Evolutionary conservation across 1,139 yeast genomes (phyloP).

Genomic region (Hyphopichia fennica): DNA sequence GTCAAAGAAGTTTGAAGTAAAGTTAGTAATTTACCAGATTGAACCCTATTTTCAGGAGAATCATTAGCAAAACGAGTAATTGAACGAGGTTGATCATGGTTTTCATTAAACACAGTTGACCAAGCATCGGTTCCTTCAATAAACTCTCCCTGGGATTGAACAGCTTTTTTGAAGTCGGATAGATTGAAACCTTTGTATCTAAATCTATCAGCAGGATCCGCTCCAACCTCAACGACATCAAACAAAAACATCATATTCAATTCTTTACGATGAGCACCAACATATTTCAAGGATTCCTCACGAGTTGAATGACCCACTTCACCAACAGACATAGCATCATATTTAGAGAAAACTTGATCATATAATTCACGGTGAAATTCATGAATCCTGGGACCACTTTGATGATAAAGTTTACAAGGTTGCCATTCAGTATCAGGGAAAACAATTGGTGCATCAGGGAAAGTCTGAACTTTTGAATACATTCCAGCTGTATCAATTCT

Average conservation of each 20-base stretch:
- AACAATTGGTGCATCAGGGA: constrained; percentile 22
- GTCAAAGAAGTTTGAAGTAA: constrained; percentile 18
- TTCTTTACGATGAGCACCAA: constrained; percentile 22
- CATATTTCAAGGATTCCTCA: constrained; percentile 21
- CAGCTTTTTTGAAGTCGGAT: constrained; percentile 18
- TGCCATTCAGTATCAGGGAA: constrained; percentile 20
- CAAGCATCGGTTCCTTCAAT: constrained; percentile 24
- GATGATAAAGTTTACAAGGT: constrained; percentile 15
- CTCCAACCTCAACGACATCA: constrained; percentile 19
- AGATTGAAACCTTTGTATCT: constrained; percentile 16
- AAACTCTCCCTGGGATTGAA: constrained; percentile 14
- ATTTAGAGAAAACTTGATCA: constrained; percentile 17
- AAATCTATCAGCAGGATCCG: constrained; percentile 16
- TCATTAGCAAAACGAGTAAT: constrained; percentile 22
- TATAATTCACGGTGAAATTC: constrained; percentile 25
- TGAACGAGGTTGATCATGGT: constrained; percentile 25
- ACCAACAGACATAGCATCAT: constrained; percentile 24
- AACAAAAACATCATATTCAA: constrained; percentile 27
- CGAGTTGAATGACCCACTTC: constrained; percentile 23
- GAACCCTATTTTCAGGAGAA: constrained; percentile 14
- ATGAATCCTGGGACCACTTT: constrained; percentile 22
- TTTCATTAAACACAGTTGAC: constrained; percentile 23
- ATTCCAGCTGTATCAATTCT: constrained; percentile 24
- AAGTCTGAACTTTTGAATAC: constrained; percentile 21
- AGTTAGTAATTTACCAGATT: constrained; percentile 22